These are phyloP conservation scores for Tubosaeta brunneosetosa DNA, from an alignment of 768 basidiomycete species.

Conservation along the genomic window DNA sequence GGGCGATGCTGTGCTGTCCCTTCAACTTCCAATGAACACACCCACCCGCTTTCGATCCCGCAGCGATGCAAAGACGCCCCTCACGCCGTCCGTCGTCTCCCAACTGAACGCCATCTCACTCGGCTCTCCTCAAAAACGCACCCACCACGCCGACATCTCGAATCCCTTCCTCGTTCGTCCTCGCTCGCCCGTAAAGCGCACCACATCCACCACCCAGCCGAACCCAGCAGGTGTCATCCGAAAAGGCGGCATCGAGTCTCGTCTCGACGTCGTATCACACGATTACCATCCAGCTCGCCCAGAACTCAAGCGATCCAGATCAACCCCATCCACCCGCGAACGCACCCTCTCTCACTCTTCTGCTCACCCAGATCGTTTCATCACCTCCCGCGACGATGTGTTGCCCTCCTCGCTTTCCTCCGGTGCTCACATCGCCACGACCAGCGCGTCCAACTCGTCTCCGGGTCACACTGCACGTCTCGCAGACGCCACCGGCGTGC, in stretches of 20 bases:
- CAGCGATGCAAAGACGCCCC: constrained; percentile 46
- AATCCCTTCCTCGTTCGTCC: constrained; percentile 62
- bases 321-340: constrained; percentile 56
- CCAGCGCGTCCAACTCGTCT: constrained; percentile 45
- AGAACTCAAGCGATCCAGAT: constrained; percentile 68
- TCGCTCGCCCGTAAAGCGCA: constrained; percentile 64
- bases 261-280: constrained; percentile 69
- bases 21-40: constrained; percentile 28
- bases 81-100: constrained; percentile 41
- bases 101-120: constrained; percentile 37
- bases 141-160: constrained; percentile 37
- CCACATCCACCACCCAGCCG: constrained; percentile 32
- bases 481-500: constrained; percentile 69
- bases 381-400: constrained; percentile 55
- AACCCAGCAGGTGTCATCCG: constrained; percentile 59
- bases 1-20: background rate
- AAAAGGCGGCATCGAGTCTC: constrained; percentile 72
- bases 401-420: constrained; percentile 64
- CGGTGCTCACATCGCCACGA: constrained; percentile 40
- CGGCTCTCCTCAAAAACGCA: constrained; percentile 33
- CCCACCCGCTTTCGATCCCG: constrained; percentile 45
- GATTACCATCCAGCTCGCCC: constrained; percentile 67
- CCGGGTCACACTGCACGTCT: constrained; percentile 78
- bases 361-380: constrained; percentile 63
- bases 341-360: constrained; percentile 35